A percentile compares a stretch with the other conserved stretches of the same genome.
These are phyloP conservation scores for Apiospora sp. DNA, from an alignment of 2,329 filamentous ascomycete species.

Conservation along the genomic window DNA sequence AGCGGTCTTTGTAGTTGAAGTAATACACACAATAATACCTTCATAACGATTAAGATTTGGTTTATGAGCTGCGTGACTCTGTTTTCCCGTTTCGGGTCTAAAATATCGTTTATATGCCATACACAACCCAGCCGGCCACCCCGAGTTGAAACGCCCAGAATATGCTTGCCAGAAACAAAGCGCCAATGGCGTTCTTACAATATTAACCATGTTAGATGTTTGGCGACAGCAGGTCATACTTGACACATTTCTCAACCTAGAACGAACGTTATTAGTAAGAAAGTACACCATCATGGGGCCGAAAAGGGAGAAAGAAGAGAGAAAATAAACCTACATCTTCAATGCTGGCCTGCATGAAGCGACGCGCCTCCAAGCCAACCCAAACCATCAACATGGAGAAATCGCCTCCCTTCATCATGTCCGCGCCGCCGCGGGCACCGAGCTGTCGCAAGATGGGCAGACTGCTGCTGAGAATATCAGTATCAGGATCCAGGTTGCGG, in stretches of 20 bases:
- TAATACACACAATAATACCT: constrained; percentile 6
- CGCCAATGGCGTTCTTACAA: background rate
- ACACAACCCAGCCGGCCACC: background rate
- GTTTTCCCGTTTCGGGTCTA: background rate
- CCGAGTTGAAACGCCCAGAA: constrained; percentile 8
- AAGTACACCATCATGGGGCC: constrained; percentile 25
- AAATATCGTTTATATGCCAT: constrained; percentile 7
- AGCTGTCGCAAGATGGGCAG: constrained; percentile 90
- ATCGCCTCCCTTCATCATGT: constrained; percentile 75
- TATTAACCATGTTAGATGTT: constrained; percentile 74
- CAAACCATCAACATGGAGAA: constrained; percentile 90
- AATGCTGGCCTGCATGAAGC: constrained; percentile 88
- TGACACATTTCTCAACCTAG: constrained; percentile 86
- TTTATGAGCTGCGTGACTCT: background rate
- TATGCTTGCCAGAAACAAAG: background rate
- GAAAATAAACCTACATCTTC: constrained; percentile 72
- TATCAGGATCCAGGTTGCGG: constrained; percentile 80
- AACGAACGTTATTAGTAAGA: background rate
- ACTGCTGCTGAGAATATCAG: constrained; percentile 86
- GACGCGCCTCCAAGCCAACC: constrained; percentile 87
- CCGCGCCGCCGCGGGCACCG: constrained; percentile 76
- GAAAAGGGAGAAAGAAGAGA: background rate
- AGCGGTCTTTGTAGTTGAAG: background rate
- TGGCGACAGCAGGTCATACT: constrained; percentile 86
- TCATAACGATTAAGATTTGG: background rate